Base-by-base conservation (phyloP, 257 asterid genomes). In the Nicotiana attenuata region DNA sequence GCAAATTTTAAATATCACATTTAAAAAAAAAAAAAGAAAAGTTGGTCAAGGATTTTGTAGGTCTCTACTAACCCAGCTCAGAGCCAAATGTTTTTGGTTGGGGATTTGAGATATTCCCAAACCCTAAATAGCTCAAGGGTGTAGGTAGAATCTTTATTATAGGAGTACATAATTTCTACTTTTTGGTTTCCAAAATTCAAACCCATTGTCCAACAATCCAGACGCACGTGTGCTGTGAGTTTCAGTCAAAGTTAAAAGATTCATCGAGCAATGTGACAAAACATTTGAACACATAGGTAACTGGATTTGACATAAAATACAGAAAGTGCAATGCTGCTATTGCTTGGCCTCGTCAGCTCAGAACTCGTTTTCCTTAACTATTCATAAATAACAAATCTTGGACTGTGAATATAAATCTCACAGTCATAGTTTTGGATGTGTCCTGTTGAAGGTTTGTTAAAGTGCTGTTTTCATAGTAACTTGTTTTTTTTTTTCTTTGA, bases 191-290 rank as follows among this genome's bases (percentile, higher is more conserved):
- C 80, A 75, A 45, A 75, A 75, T 50, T 24, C 63, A 75, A 75
- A 75, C 63, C 26, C 35, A 75, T 24, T 6, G 5, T 50, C 80
- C 80, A 50, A 50, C 78, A 20, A 71, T 45, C 4, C 78, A 71
- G 13, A 75, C 63, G 80, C 80, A 75, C 80, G 80, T 75, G 80
- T 75, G 63, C 45, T 75, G 45, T 33, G 52, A 47, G 52, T 24
- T 50, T 75, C 63, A 75, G 80, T 75, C 80, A 75, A 75, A 75
- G 80, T 50, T 75, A 75, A 75, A 75, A 75, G 63, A 75, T 75
- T 75, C 80, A 75, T 75, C 63, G 80, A 75, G 80, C 80, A 75
- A 75, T 75, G 80, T 75, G 80, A 75, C 80, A 75, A 75, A 75
- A 75, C 26, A 75, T 75, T 73, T 52, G 24, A 75, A 50, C 79